Conservation (phyloP, 768 basidiomycete species). For the Lactarius evosmus region DNA sequence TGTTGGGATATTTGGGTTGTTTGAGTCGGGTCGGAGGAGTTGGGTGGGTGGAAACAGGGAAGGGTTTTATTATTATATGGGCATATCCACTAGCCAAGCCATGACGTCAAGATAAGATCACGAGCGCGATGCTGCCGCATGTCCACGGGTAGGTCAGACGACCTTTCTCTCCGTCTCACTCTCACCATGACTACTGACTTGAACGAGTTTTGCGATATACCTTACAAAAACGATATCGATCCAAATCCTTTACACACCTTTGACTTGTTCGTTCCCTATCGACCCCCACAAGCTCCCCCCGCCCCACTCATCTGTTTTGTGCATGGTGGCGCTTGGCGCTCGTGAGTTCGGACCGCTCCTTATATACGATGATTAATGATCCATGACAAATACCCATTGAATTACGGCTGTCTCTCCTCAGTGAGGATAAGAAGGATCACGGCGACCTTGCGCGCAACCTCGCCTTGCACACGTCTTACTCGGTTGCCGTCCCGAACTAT, state of each 20-base stretch:
- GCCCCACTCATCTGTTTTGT: conserved; percentile 63
- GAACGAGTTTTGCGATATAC: conserved; percentile 29
- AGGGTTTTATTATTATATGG: not conserved
- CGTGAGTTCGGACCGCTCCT: conserved; percentile 44
- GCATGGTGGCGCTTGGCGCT: conserved; percentile 82
- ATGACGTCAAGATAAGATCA: conserved; percentile 13
- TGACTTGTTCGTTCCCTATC: conserved; percentile 47
- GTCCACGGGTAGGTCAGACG: not conserved
- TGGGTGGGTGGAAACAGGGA: conserved; percentile 17
- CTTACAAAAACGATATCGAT: conserved; percentile 37
- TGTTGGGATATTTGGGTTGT: too few relatives aligned
- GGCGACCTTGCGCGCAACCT: conserved; percentile 51
- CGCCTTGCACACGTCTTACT: conserved; percentile 44
- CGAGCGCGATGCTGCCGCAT: not conserved
- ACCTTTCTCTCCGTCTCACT: not conserved
- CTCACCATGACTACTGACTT: not conserved
- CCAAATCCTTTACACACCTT: conserved; percentile 45
- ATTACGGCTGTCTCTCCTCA: conserved; percentile 32
- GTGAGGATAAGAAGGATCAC: conserved; percentile 72
- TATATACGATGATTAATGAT: not conserved
- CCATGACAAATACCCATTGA: conserved; percentile 13
- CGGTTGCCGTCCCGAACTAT: conserved; percentile 77
- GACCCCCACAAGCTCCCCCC: conserved; percentile 2
- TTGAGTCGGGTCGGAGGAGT: conserved; percentile 20
- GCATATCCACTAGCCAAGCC: not conserved